These are phyloP conservation scores for Centrapalus pauciflorus DNA, from an alignment of 129 eudicot species.

Conservation along the genomic window DNA sequence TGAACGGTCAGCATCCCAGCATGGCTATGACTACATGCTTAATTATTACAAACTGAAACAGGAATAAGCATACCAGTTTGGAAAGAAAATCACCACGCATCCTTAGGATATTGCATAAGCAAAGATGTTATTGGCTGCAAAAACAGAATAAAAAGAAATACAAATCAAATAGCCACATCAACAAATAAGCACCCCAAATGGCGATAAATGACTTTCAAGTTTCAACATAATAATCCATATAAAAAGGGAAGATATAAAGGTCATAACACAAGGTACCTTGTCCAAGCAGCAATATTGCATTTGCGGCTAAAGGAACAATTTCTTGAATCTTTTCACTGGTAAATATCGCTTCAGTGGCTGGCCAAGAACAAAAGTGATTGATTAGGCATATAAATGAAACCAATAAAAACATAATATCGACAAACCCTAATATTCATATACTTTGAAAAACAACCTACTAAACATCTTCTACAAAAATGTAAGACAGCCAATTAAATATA, in stretches of 20 bases:
- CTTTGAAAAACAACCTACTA: not conserved
- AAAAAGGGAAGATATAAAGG: slow-evolving; percentile 6
- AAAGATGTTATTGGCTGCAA: slow-evolving; percentile 66
- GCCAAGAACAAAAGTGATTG: slow-evolving; percentile 7
- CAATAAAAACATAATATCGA: not conserved
- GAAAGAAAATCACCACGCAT: slow-evolving; percentile 28
- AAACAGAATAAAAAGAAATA: slow-evolving; percentile 1
- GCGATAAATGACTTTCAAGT: not conserved
- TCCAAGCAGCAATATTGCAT: slow-evolving; percentile 74
- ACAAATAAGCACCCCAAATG: not conserved
- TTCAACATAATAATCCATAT: not conserved
- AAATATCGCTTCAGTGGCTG: slow-evolving; percentile 68
- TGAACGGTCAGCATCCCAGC: slow-evolving; percentile 2
- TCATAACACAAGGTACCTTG: slow-evolving; percentile 54
- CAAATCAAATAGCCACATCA: not conserved
- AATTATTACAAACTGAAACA: not conserved
- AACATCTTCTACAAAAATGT: slow-evolving; percentile 3
- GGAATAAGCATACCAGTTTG: slow-evolving; percentile 32
- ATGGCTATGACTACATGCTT: not conserved
- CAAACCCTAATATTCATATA: not conserved
- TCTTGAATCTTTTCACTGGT: slow-evolving; percentile 78
- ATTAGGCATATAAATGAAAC: slow-evolving; percentile 5
- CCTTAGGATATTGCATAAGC: slow-evolving; percentile 72
- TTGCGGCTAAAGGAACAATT: slow-evolving; percentile 47
- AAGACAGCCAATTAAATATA: not conserved